Conservation (phyloP, 805 yeast genomes). For the Hagleromyces aurorensis region DNA sequence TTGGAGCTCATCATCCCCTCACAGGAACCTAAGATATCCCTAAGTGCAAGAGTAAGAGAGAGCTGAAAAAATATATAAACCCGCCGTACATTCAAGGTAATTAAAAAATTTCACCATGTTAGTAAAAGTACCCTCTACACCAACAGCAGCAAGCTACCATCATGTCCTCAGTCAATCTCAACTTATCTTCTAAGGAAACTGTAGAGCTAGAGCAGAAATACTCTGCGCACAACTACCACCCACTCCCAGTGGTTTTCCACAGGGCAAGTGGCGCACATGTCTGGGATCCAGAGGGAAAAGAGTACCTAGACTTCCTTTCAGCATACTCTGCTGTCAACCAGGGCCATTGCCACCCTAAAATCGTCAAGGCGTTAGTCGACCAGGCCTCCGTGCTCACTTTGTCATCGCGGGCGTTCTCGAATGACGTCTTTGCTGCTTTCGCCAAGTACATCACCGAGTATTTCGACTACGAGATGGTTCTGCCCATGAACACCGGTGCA, state of each 20-base stretch:
- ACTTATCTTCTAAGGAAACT: constrained; percentile 58
- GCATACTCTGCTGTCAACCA: constrained; percentile 98
- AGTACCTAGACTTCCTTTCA: constrained; percentile 84
- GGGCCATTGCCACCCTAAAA: constrained; percentile 96
- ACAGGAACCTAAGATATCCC: no score
- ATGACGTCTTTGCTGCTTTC: constrained; percentile 77
- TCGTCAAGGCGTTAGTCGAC: constrained; percentile 72
- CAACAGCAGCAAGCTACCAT: no score
- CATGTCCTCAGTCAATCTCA: constrained; percentile 36
- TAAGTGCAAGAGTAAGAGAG: no score
- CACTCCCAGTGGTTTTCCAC: constrained; percentile 88
- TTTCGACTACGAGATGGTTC: constrained; percentile 83
- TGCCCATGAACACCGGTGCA: constrained; percentile 98
- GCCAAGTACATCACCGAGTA: constrained; percentile 85
- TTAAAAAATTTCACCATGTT: no score
- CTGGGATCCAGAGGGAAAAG: constrained; percentile 97
- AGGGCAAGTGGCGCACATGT: constrained; percentile 86
- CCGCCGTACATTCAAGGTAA: no score
- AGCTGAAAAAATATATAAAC: no score
- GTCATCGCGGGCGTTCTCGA: constrained; percentile 88
- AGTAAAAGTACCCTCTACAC: no score
- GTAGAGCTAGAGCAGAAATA: constrained; percentile 62
- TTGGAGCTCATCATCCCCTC: no score
- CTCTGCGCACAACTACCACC: constrained; percentile 96
- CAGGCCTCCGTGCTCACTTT: constrained; percentile 82